phyloP scores from a whole-genome alignment of 2,329 filamentous ascomycete species.

The Colletotrichum lupini region DNA sequence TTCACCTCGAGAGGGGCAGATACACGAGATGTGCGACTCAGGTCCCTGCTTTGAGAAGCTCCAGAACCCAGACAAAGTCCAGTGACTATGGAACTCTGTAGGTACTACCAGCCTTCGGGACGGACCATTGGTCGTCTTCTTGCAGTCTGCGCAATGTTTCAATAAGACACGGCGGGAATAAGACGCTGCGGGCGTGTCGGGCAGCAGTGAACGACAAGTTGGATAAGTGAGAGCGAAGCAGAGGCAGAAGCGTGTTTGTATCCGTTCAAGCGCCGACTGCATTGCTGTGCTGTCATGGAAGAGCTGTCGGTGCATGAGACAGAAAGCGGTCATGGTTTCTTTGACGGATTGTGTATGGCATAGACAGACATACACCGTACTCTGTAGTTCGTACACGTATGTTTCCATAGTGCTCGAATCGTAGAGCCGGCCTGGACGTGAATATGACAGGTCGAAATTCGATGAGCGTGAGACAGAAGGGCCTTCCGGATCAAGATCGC shows the following conservation, averaged over 20 bases:
- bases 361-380: background rate
- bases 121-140: background rate
- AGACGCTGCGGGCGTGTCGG: background rate
- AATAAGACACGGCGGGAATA: background rate
- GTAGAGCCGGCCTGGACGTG: background rate
- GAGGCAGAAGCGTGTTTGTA: conserved; percentile 10
- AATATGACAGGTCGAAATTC: conserved; percentile 27
- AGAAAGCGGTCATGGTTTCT: conserved; percentile 1
- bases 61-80: background rate
- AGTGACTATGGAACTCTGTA: background rate
- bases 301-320: conserved; percentile 18
- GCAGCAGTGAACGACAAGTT: background rate
- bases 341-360: background rate
- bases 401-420: background rate
- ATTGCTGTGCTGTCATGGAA: conserved; percentile 29
- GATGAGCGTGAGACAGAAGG: conserved; percentile 15
- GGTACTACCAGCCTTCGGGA: background rate
- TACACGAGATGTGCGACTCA: background rate
- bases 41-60: background rate
- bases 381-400: background rate
- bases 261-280: conserved; percentile 29
- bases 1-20: background rate
- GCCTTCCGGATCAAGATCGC: conserved; percentile 24
- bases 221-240: background rate
- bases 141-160: background rate